Evolutionary conservation across 352 stramenopile genomes (phyloP).

Genomic region (Pythium utonaiense): DNA sequence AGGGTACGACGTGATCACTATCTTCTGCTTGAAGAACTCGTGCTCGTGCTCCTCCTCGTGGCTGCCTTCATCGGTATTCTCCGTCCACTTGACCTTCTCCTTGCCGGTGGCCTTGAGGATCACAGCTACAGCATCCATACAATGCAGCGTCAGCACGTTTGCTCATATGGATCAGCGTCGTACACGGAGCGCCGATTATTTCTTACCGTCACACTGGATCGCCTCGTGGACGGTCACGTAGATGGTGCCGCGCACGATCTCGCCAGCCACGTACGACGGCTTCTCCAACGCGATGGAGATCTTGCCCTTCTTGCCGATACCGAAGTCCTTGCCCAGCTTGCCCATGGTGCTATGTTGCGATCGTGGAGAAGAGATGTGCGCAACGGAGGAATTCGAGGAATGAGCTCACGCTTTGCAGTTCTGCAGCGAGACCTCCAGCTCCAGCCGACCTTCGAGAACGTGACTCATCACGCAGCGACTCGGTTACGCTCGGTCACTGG

Average conservation of each 20-base stretch:
- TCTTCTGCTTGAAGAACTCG: constrained; percentile 71
- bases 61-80: constrained; percentile 33
- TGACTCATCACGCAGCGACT: too few relatives aligned
- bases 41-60: constrained; percentile 35
- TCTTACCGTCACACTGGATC: constrained; percentile 60
- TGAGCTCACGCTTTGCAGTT: too few relatives aligned
- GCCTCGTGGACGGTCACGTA: constrained; percentile 53
- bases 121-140: constrained; percentile 29
- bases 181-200: background rate
- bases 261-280: constrained; percentile 53
- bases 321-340: constrained; percentile 37
- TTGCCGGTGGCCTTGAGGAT: constrained; percentile 67
- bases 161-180: background rate
- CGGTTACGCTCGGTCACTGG: too few relatives aligned
- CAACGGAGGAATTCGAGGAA: background rate
- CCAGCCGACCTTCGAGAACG: too few relatives aligned
- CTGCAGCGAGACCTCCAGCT: too few relatives aligned
- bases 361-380: too few relatives aligned
- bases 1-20: constrained; percentile 50
- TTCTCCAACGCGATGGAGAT: constrained; percentile 61
- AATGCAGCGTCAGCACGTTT: background rate
- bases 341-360: constrained; percentile 10
- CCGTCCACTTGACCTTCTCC: constrained; percentile 58
- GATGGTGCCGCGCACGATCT: constrained; percentile 61
- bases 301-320: constrained; percentile 59